Evolutionary conservation across 176 grass and related monocot species (phyloP), one percentile per base, ranked within the genome.

Genomic region (Musa schizocarpa): DNA sequence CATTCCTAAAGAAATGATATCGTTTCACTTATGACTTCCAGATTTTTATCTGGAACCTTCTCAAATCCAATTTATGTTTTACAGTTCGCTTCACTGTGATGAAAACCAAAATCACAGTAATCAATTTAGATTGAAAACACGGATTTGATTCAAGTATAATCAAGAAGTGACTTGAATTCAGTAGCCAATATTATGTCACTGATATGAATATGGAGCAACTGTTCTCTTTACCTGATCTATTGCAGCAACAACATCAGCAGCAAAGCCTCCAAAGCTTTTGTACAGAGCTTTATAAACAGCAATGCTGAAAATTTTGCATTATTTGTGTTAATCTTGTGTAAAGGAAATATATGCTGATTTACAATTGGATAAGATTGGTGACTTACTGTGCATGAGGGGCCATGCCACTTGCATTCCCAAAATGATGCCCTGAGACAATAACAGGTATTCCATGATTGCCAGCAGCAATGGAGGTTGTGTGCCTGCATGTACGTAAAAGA

Each of bases 191-290:
- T 43, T 43, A 43, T 43, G 34, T 4, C 34, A 6, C 3, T 16
- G 50, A 10, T 24, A 9, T 4, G 50, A 8, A 16, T n/a, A 25
- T 17, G 1, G 11, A 27, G 19, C 11, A 24, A 68, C 27, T 73
- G 34, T 68, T 62, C 8, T 21, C 10, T 13, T 29, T 27, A 98
- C 94, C 90, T 93, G 85, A 63, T 98, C 88, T 59, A 98, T 78
- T 54, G 94, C 90, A 73, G 90, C 94, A 73, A 98, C 82, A 54
- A 98, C 88, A 78, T 98, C 94, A 84, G 90, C 92, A 84, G 92
- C 90, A 64, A 93, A 97, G 68, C 90, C 90, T 74, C 90, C 93
- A 69, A 97, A 97, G 79, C 90, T 74, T 72, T 72, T 72, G 74
- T 90, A 97, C 27, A 89, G 73, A 74, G 93, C 90, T 93, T 93